Conservation (phyloP, 192 early-diverging fungal genomes). For the Coemansia sp. region DNA sequence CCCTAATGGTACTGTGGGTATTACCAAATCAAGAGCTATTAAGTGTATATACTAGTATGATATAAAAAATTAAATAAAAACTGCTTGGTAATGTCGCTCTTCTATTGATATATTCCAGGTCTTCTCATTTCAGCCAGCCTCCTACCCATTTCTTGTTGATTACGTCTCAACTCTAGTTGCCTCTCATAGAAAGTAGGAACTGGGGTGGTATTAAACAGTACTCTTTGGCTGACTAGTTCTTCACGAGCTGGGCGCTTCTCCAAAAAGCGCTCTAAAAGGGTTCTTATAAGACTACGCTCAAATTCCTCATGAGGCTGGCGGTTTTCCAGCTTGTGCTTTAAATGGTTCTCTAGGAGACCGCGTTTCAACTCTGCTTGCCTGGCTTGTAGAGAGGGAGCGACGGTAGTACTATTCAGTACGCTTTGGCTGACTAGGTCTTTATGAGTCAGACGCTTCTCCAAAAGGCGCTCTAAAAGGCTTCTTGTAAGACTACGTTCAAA, state of each 20-base stretch:
- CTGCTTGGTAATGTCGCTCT: no score
- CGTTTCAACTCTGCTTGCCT: conserved; percentile 26
- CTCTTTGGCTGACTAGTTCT: conserved; percentile 57
- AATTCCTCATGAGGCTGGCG: conserved; percentile 61
- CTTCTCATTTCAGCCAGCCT: conserved; percentile 14
- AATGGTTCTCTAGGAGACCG: conserved; percentile 45
- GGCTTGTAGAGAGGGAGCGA: conserved; percentile 43
- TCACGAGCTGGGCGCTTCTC: conserved; percentile 44
- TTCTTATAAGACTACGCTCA: not conserved
- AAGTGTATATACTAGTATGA: not conserved
- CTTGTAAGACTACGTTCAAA: not conserved
- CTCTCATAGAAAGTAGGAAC: no score
- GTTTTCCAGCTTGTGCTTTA: conserved; percentile 58
- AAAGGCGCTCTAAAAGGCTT: not conserved
- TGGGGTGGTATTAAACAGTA: conserved; percentile 47
- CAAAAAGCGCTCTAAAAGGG: not conserved
- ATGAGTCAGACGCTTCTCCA: conserved; percentile 33
- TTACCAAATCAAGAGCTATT: not conserved
- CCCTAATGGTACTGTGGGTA: not conserved
- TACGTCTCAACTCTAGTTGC: conserved; percentile 21
- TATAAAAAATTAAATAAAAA: not conserved
- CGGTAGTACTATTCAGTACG: conserved; percentile 52
- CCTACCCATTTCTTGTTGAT: conserved; percentile 51
- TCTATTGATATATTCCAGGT: not conserved
- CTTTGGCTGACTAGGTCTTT: conserved; percentile 56